Evolutionary conservation across 768 basidiomycete species (phyloP).

Genomic region (Mycena polygramma): DNA sequence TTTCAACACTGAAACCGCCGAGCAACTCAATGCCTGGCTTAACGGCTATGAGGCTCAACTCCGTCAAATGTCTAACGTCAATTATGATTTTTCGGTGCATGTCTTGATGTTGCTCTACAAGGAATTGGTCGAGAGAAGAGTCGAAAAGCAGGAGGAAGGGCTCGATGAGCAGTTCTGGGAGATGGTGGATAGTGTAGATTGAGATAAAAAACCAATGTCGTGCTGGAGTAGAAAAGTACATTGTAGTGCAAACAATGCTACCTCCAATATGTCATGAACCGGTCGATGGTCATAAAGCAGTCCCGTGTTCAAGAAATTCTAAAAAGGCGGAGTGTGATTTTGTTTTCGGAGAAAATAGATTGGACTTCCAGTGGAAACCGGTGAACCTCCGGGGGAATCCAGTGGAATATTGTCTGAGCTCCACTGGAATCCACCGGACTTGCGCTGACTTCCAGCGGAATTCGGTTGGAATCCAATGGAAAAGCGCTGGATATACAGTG

Average conservation of each 20-base stretch:
- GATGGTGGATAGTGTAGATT: not conserved
- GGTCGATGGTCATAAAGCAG: no score
- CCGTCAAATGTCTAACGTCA: not conserved
- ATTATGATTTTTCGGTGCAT: slow-evolving; percentile 7
- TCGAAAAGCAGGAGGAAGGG: not conserved
- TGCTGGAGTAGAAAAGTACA: no score
- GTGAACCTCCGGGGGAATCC: not conserved
- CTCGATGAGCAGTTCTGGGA: slow-evolving; percentile 10
- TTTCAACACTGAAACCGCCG: slow-evolving; percentile 8
- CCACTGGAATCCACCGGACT: not conserved
- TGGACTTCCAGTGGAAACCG: not conserved
- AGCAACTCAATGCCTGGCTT: slow-evolving; percentile 1
- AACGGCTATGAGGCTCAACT: slow-evolving; percentile 12
- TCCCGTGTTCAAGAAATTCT: no score
- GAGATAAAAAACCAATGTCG: not conserved
- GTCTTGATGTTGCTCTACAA: slow-evolving; percentile 8
- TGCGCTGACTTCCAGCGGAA: not conserved
- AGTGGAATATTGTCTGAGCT: not conserved
- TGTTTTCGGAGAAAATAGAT: not conserved
- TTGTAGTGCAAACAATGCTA: no score
- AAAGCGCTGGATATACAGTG: not conserved
- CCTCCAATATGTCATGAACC: no score
- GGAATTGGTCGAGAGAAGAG: slow-evolving; percentile 2
- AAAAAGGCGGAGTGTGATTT: no score
- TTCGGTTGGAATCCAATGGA: not conserved